Evolutionary conservation across 2,329 filamentous ascomycete species (phyloP), one percentile per base, ranked within the genome.

Genomic region (Phaeosphaeriaceae sp.): DNA sequence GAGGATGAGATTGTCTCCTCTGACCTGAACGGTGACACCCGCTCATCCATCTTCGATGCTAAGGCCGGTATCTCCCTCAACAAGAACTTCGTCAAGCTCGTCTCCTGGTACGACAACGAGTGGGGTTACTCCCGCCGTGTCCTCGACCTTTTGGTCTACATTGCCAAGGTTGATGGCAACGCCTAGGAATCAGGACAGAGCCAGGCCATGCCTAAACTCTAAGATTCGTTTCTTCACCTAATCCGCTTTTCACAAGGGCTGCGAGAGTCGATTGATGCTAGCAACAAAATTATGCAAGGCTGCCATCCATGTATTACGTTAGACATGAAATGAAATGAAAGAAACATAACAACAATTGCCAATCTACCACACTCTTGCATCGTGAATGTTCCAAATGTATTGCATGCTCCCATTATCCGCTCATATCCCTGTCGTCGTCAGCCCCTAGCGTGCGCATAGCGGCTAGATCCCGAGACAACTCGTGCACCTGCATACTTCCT

Each of bases 91-190:
- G 89, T 97, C 88, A 99, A 99, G 91, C 88, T 99, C 65, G 91
- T 97, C 80, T 89, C 89, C 76, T 98, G 94, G 95, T 97, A 97
- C 85, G 93, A 97, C 88, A 98, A 98, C 88, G 94, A 98, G 89
- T 97, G 93, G 93, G 95, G 93, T 78, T 98, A 99, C 91, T 96
- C 91, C 82, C 93, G 93, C 85, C 95, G 82, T 80, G 82, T 84
- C 60, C 78, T 83, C 64, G 82, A 84, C 74, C 81, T 84, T 60
- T 64, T 84, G 57, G 76, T 75, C 63, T 79, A 79, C 75, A 78
- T 79, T 67, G 77, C 77, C 72, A 79, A 79, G 75, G 71, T 78
- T 58, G 77, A 79, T 61, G 76, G 76, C 58, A 78, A 78, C 64
- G 77, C 77, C 66, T 79, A 78, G 72, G 69, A 76, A 71, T 76